Base-by-base conservation (phyloP, 2,329 filamentous ascomycete genomes). In the Alternaria hordeiaustralica region DNA sequence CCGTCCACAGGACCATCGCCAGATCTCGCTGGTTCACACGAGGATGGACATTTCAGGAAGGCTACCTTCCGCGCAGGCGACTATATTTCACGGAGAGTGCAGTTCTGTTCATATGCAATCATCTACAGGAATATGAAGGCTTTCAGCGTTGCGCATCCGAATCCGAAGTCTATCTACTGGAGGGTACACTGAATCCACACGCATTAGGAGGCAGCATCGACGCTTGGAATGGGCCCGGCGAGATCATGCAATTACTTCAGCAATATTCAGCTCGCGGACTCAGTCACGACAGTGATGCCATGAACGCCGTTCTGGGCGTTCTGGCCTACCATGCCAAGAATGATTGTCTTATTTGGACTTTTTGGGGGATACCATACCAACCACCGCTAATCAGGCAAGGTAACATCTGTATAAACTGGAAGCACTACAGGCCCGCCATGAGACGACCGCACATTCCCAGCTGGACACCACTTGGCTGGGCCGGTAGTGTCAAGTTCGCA, bases 301-400 rank as follows among this genome's bases (percentile, higher is more conserved):
- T 25, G 13, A 10, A 46, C 44, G 44, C 44, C 1, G n/a, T 46
- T 5, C 2, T 3, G 7, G 44, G 44, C 13, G 21, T 25, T 10
- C 12, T 25, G 13, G 10, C n/a, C 13, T 46, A 46, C 13, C 44
- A n/a, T n/a, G n/a, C n/a, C n/a, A n/a, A n/a, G n/a, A n/a, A n/a
- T n/a, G n/a, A n/a, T n/a, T n/a, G n/a, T n/a, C n/a, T n/a, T n/a
- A n/a, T n/a, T n/a, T n/a, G n/a, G n/a, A n/a, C n/a, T n/a, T n/a
- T n/a, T n/a, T n/a, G 21, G 3, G 21, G 21, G 0, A 1, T n/a
- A n/a, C 44, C 44, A 11, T 25, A 46, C 21, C 6, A 10, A 46
- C 4, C 5, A n/a, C 2, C 44, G 6, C 2, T 15, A 3, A 6
- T 4, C 8, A 2, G 21, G 21, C 21, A 4, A 2, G 0, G 3